Evolutionary conservation across 2,329 filamentous ascomycete species (phyloP), one percentile per base, ranked within the genome.

Genomic region (Penicillium sp.): DNA sequence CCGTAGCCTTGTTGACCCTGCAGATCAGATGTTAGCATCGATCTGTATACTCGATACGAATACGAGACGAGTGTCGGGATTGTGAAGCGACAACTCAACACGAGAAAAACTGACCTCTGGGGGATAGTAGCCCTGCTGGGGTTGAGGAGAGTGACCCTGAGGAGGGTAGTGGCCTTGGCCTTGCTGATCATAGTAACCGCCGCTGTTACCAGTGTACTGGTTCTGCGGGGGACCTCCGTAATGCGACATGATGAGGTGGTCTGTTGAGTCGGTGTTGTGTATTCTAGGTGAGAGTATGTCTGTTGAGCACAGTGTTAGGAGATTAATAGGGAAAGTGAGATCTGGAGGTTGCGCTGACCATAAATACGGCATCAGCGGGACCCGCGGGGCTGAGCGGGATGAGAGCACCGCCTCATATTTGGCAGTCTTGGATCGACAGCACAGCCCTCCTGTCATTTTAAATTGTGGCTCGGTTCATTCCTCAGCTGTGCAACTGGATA

Each of bases 91-190:
- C 6, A 14, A 14, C 14, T 47, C 4, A 50, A 32, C 6, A 16
- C 32, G 13, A 10, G 40, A 18, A 21, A 42, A 6, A 42, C 67
- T 64, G 52, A 72, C 70, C 36, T 61, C 58, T 9, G 59, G 56
- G 40, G 58, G 63, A 48, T 67, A 67, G 16, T 65, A 62, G n/a
- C 61, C 61, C 36, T 66, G 60, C 43, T 62, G 63, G 9, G 57
- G 61, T 22, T 56, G 59, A 48, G 59, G 58, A 22, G 53, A 57
- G 24, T 66, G 58, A 18, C 53, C 57, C 50, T 64, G 61, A 9
- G 59, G 56, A 47, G 64, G 53, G 46, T 61, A 60, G 13, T 59
- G 49, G 18, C 47, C 49, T 40, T 63, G 57, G 40, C 61, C 60
- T 34, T 61, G 60, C 14, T 68, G 60, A 27, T 56, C 59, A 53